Percentiles rank a stretch among this genome's conserved stretches.
Evolutionary conservation across 192 early-diverging fungal species (phyloP).

Genomic region (Fimicolochytrium jonesii): DNA sequence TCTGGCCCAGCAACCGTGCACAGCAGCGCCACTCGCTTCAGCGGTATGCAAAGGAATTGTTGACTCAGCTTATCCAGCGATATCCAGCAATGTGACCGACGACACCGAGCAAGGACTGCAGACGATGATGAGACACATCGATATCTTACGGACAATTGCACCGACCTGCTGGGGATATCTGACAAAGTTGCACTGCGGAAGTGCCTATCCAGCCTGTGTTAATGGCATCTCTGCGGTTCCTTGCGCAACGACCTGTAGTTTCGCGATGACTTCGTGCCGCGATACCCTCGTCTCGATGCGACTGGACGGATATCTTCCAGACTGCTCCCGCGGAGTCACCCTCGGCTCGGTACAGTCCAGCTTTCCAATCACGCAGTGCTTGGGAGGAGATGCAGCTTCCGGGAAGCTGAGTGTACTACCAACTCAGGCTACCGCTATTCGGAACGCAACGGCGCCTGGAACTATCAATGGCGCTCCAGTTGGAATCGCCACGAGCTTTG

Average conservation of each 20-base stretch:
- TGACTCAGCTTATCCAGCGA: too few relatives aligned
- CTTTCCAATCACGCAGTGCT: conserved; percentile 8
- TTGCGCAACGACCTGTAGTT: conserved; percentile 17
- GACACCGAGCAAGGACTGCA: conserved; percentile 1
- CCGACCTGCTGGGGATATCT: conserved; percentile 22
- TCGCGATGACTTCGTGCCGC: not conserved
- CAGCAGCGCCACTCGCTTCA: too few relatives aligned
- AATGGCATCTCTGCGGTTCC: conserved; percentile 10
- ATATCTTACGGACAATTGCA: not conserved
- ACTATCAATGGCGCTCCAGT: conserved; percentile 3
- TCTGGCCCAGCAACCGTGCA: too few relatives aligned
- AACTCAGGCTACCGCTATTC: not conserved
- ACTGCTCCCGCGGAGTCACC: conserved; percentile 5
- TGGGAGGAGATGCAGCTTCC: conserved; percentile 1
- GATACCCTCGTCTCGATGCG: not conserved
- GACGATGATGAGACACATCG: not conserved
- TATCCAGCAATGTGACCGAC: too few relatives aligned
- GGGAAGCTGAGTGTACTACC: not conserved
- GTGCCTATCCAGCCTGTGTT: conserved; percentile 4
- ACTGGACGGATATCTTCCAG: not conserved
- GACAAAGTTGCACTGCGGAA: not conserved
- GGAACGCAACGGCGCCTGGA: not conserved
- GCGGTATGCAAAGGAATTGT: too few relatives aligned
- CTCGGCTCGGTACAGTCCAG: not conserved
- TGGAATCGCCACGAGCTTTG: not conserved